Base-by-base conservation (phyloP, 345 rosid species). In the Dipteronia sinensis region DNA sequence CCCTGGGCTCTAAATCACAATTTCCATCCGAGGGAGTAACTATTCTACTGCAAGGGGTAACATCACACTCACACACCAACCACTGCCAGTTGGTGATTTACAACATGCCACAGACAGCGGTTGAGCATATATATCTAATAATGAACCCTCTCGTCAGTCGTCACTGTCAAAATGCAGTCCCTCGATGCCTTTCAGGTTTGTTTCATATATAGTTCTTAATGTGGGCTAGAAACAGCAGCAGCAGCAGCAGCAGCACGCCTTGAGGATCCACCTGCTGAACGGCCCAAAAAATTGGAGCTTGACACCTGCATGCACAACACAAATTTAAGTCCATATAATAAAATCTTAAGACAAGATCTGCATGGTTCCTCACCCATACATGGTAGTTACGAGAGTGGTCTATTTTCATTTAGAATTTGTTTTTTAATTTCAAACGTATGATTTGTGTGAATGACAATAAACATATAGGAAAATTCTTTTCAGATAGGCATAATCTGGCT, bases 401-500 rank as follows among this genome's bases (percentile, higher is more conserved):
- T 34, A 34, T 34, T 34, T 34, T 34, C 38, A 4, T 34, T 34
- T 34, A 34, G 38, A 34, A 3, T 34, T 34, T 34, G 4, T 31
- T 34, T 42, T 42, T 42, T 7, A 42, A 7, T 42, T n/a, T 42
- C 46, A 42, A 42, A 42, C n/a, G n/a, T n/a, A n/a, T 42, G 10
- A 42, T 42, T 42, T 42, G 1, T 42, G 46, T 42, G 10, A 11
- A 71, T 16, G 31, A 0, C 53, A 53, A 13, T 10, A 53, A n/a
- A 6, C 40, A 49, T 67, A 7, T 19, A 1, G 91, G 84, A 90
- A 94, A 75, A 96, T 85, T 87, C 97, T 89, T 85, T 96, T 96
- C 82, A 96, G 88, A 78, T 96, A 94, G 73, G 94, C 87, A 81
- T 94, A 96, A 78, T 96, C 99, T 34, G 99, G 99, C 83, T 92